Evolutionary conservation across 345 rosid species (phyloP), one percentile per base, ranked within the genome.

Genomic region (Jatropha curcas): DNA sequence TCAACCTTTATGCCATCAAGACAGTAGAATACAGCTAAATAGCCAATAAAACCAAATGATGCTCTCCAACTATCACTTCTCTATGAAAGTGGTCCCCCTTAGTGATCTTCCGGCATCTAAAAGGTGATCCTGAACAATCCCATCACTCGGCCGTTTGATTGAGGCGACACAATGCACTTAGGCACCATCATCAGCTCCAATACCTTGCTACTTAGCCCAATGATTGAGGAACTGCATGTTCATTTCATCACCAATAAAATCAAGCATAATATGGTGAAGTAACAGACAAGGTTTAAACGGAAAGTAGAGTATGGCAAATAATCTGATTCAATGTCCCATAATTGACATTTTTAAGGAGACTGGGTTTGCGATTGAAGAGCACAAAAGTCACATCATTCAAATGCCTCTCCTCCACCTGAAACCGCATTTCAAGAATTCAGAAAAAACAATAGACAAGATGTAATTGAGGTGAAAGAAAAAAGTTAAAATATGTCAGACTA

Each of bases 201-300:
- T 6, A 94, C 99, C 81, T 94, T 3, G 99, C 99, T 84, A n/a
- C n/a, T 97, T 85, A 60, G 99, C 89, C 98, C 57, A 87, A 94
- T 75, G 94, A 94, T 63, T 94, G 98, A 43, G 98, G 98, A 33
- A 92, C 98, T 92, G 98, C 98, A 94, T 94, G 72, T 94, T 94
- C 98, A 94, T 94, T 87, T 94, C 98, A 87, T 94, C 98, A 69
- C 98, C 98, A 78, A 92, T 98, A 86, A 94, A 94, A 84, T 92
- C 98, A 82, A n/a, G 98, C 98, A 89, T 94, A 92, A 80, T 94
- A 94, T 17, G 98, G 98, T 33, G 99, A 90, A 39, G 99, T 94
- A 55, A 92, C 99, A 34, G 99, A 92, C 73, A 94, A 80, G n/a
- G 79, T 94, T 94, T 75, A 94, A 75, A 17, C 98, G 93, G 74